Evolutionary conservation across 805 yeast species (phyloP), one percentile per base, ranked within the genome.

Genomic region (Hanseniaspora valbyensis): DNA sequence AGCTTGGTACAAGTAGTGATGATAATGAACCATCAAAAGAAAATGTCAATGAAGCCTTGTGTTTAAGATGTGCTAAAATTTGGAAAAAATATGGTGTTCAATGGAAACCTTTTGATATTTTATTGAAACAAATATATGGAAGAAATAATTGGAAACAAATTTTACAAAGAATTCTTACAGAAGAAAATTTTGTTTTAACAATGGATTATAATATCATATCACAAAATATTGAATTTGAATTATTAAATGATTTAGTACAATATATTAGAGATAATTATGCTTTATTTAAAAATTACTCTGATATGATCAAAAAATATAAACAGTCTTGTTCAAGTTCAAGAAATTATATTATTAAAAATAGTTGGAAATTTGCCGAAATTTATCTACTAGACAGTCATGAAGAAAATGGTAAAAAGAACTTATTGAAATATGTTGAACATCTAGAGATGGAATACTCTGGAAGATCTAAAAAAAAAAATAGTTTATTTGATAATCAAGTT

Each of bases 1-100:
- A 2, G 55, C 62, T 54, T 65, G 68, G 68, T 65, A 64, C 53
- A 64, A 62, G 41, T 55, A n/a, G 62, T 4, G 29, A 36, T 19
- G 28, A 26, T 2, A 14, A 32, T 3, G 16, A 13, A 21, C 22
- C 37, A 9, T 19, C 12, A 8, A 40, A 25, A 33, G n/a, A 28
- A 13, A 14, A 7, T 32, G 32, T 48, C 2, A 48, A 40, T 32
- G 64, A 70, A 14, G 96, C 88, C 0, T 67, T 90, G 13, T 90
- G 98, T 63, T 66, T 74, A 26, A 70, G 97, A 49, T 90, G 98
- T 68, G 95, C 96, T 0, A 73, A 83, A 52, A 61, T 92, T 26
- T 90, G 97, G 97, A 73, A 95, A 62, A 69, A 94, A 36, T 90
- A 90, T 63, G 96, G 88, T 0, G 80, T 85, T 0, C 71, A 70